These are phyloP conservation scores for Bauhinia variegata DNA, from an alignment of 306 rosid species.

Conservation along the genomic window DNA sequence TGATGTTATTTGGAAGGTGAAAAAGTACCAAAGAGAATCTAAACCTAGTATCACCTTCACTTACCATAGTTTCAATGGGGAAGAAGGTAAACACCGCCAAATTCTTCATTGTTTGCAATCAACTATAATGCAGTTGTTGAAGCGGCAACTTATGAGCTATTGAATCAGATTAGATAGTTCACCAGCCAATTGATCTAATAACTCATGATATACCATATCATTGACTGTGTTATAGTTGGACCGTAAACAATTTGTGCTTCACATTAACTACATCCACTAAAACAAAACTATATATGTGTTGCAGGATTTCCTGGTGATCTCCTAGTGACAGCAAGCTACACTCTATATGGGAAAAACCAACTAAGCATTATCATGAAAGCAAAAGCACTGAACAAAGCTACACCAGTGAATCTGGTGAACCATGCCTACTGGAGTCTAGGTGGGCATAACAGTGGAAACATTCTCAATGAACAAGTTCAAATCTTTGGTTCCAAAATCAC, in stretches of 20 bases:
- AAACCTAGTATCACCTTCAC: constrained; percentile 64
- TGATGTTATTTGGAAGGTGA: constrained; percentile 77
- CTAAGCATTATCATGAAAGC: constrained; percentile 65
- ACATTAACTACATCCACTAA: too few species aligned
- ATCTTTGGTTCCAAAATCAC: constrained; percentile 77
- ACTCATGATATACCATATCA: too few species aligned
- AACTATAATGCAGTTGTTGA: too few species aligned
- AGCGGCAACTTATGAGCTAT: too few species aligned
- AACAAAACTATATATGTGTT: too few species aligned
- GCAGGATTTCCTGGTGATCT: constrained; percentile 92
- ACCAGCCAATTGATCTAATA: too few species aligned
- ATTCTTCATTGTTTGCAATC: too few species aligned
- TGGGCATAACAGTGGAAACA: constrained; percentile 71
- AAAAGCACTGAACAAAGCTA: constrained; percentile 76
- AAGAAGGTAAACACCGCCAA: constrained; percentile 56
- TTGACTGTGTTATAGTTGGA: too few species aligned
- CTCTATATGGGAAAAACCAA: constrained; percentile 46
- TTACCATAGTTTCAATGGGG: constrained; percentile 77
- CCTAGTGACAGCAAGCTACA: constrained; percentile 58
- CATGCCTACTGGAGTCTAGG: constrained; percentile 90
- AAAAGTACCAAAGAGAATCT: constrained; percentile 41
- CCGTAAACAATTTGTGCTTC: too few species aligned
- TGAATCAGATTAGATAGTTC: too few species aligned
- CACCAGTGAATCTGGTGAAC: constrained; percentile 82
- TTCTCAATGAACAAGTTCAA: constrained; percentile 58